Base-by-base conservation (phyloP, 352 stramenopile genomes). In the Globisporangium cederbergense region DNA sequence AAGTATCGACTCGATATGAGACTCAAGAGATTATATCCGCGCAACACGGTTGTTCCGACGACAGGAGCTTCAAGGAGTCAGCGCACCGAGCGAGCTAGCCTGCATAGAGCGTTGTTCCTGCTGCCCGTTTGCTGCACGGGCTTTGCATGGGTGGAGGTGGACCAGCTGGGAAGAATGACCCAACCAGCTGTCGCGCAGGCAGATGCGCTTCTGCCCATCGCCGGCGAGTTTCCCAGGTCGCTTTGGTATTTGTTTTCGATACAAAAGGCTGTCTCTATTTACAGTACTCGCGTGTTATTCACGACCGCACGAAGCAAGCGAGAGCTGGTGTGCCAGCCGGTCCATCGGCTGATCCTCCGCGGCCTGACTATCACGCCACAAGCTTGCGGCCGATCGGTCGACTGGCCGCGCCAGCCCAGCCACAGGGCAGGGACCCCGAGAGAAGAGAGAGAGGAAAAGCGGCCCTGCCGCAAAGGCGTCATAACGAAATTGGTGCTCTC, bases 401-500 rank as follows among this genome's bases (percentile, higher is more conserved):
- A 47, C 55, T 60, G 55, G 38, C 54, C 36, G 54, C 54, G 36
- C 16, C 30, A 3, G 28, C 16, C 10, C n/a, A 8, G 30, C 2
- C 25, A 4, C 2, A 14, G 32, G 22, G 16, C 11, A 14, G 30
- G 28, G 52, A 43, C 42, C 42, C n/a, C 46, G 46, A 36, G 20
- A 32, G 40, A 10, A 51, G 30, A 18, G 38, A 40, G 11, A 30
- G 2, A 11, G 42, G 14, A 30, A 52, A 30, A 30, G 46, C n/a
- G 46, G n/a, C 46, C 10, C 42, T 5, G 42, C 42, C 1, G 46
- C 46, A 52, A 8, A 52, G 52, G 18, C 52, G 42, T 47, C 62
- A 68, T 57, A 68, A 68, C 62, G 54, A 63, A 68, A 68, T 68
- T 68, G 62, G 34, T 50, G 62, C 56, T 68, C 56, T 58, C 30